Evolutionary conservation across 2,329 filamentous ascomycete species (phyloP).

Genomic region (Alternaria ethzedia): DNA sequence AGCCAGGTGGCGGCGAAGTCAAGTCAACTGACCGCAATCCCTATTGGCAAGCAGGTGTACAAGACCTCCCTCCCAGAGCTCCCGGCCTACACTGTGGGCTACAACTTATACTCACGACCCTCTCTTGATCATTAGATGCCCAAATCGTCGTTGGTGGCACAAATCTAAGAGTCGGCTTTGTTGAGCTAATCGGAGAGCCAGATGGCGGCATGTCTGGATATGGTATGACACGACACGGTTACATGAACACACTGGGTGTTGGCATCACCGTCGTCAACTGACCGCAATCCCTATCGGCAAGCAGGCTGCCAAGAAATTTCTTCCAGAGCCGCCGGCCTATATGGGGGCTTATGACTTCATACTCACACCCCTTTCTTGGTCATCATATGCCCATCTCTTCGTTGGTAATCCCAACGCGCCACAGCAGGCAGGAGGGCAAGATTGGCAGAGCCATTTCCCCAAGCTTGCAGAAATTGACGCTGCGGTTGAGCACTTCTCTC

Average conservation of each 20-base stretch:
- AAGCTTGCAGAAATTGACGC: too few species aligned
- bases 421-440: neutral
- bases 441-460: neutral
- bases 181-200: conserved; percentile 63
- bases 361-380: conserved; percentile 11
- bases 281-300: conserved; percentile 1
- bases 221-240: too few species aligned
- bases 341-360: too few species aligned
- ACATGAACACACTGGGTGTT: too few species aligned
- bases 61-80: conserved; percentile 21
- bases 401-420: neutral
- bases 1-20: conserved; percentile 40
- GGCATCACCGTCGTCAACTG: neutral
- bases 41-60: conserved; percentile 11
- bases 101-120: conserved; percentile 18
- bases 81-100: conserved; percentile 10
- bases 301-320: conserved; percentile 11
- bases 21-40: neutral
- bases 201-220: conserved; percentile 24
- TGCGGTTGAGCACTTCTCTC: too few species aligned
- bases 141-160: conserved; percentile 65
- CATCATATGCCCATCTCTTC: neutral
- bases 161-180: conserved; percentile 71
- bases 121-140: conserved; percentile 28
- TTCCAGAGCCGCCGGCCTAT: conserved; percentile 50